Evolutionary conservation across 352 stramenopile genomes (phyloP).

Genomic region (Phytopythium delawarense): DNA sequence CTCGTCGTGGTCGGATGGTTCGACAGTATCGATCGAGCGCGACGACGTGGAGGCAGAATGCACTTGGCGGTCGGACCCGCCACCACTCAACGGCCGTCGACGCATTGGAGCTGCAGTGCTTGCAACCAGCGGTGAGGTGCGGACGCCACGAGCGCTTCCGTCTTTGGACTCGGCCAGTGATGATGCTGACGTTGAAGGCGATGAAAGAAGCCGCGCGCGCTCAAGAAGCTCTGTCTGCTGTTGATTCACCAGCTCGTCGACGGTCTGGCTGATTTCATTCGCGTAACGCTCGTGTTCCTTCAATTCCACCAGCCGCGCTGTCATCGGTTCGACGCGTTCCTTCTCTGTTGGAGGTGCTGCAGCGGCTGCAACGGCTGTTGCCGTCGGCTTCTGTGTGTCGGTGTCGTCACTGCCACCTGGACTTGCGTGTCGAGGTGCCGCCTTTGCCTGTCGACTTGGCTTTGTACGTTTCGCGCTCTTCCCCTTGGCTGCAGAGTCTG

Average conservation of each 20-base stretch:
- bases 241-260: slow-evolving; percentile 14
- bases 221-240: slow-evolving; percentile 7
- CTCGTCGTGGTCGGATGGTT: slow-evolving; percentile 9
- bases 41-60: slow-evolving; percentile 8
- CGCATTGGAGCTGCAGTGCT: background rate
- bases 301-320: slow-evolving; percentile 7
- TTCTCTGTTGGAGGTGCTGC: background rate
- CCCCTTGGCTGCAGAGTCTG: background rate
- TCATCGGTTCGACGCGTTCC: background rate
- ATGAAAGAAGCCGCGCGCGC: background rate
- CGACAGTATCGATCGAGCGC: slow-evolving; percentile 12
- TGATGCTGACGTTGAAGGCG: background rate
- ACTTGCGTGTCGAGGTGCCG: background rate
- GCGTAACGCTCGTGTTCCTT: slow-evolving; percentile 29
- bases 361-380: background rate
- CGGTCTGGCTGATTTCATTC: slow-evolving; percentile 19
- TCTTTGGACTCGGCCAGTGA: background rate
- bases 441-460: background rate
- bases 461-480: background rate
- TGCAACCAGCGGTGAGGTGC: background rate
- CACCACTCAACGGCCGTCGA: slow-evolving; percentile 3
- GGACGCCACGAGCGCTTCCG: background rate
- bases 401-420: background rate
- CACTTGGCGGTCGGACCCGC: slow-evolving; percentile 14
- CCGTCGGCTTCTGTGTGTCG: background rate